Evolutionary conservation across 176 grass and related monocot genomes (phyloP).

Genomic region (sorghum (Sorghum bicolor)): Sorghum_bicolor_NCBIv3 NC_012871.2:76787501-76788000

Average conservation of each 20-base stretch:
- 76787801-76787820: not conserved
- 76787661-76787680: not conserved
- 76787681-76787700: conserved; percentile 5
- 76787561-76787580: not conserved
- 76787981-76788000: not conserved
- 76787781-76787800: not conserved
- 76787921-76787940: not conserved
- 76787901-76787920: not conserved
- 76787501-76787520: conserved; percentile 31
- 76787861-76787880: not conserved
- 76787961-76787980: not conserved
- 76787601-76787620: not conserved
- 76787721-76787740: not conserved
- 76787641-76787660: not conserved
- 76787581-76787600: not conserved
- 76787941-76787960: not conserved
- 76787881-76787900: not conserved
- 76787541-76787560: conserved; percentile 41
- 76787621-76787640: not conserved
- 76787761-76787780: not conserved
- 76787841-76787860: not conserved
- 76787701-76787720: not conserved
- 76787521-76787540: conserved; percentile 17
- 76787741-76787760: not conserved
- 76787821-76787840: not conserved